Evolutionary conservation across 2,329 filamentous ascomycete genomes (phyloP).

Genomic region (Curvularia sp.): DNA sequence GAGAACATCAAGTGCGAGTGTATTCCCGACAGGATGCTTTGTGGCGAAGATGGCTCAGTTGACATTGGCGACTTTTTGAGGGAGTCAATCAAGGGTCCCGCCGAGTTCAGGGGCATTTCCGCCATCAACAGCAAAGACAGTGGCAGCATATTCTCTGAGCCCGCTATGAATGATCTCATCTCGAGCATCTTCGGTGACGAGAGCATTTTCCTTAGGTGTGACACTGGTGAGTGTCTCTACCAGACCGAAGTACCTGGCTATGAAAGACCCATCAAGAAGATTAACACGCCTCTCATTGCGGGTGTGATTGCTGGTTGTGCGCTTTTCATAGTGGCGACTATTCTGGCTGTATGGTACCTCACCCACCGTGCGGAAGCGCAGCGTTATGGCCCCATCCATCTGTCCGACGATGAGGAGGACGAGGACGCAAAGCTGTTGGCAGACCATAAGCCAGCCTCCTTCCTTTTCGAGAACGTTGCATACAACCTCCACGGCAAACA

Average conservation of each 20-base stretch:
- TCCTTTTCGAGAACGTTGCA: constrained; percentile 87
- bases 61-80: constrained; percentile 90
- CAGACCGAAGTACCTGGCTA: constrained; percentile 93
- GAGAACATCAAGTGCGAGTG: constrained; percentile 85
- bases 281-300: constrained; percentile 96
- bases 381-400: constrained; percentile 73
- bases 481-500: constrained; percentile 88
- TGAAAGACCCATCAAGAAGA: constrained; percentile 83
- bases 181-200: constrained; percentile 87
- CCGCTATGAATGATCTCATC: constrained; percentile 90
- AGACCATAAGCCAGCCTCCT: constrained; percentile 87
- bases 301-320: constrained; percentile 86
- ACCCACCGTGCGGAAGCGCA: constrained; percentile 71
- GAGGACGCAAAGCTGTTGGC: constrained; percentile 85
- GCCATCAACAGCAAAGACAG: constrained; percentile 66
- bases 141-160: constrained; percentile 87
- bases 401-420: constrained; percentile 83
- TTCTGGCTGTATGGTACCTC: constrained; percentile 85
- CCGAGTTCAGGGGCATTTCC: constrained; percentile 74
- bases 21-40: constrained; percentile 90
- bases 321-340: constrained; percentile 86
- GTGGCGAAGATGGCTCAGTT: constrained; percentile 87
- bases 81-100: constrained; percentile 84
- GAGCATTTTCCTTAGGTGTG: constrained; percentile 83
- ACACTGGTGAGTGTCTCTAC: constrained; percentile 90